Percentiles rank a stretch among this genome's conserved stretches.
Conservation (phyloP, 2,329 filamentous ascomycete genomes). For the Fusarium sp. region DNA sequence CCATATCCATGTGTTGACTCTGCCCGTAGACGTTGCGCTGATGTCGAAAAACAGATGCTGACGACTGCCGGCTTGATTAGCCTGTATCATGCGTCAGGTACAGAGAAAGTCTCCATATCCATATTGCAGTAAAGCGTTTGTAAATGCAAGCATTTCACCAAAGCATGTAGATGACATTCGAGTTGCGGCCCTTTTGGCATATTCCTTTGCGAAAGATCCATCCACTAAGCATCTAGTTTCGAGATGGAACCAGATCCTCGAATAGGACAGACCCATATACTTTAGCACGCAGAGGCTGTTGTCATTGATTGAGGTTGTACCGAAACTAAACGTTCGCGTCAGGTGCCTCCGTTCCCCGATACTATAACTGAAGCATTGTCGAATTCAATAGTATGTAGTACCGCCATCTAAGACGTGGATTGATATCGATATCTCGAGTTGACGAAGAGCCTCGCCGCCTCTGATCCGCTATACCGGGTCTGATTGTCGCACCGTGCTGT, state of each 20-base stretch:
- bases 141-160: not conserved
- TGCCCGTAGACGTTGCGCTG: not conserved
- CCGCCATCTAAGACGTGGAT: not conserved
- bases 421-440: constrained; percentile 8
- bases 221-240: constrained; percentile 12
- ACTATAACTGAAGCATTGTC: not conserved
- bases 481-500: constrained; percentile 45
- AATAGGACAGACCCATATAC: not conserved
- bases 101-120: not conserved
- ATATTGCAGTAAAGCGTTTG: not conserved
- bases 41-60: not conserved
- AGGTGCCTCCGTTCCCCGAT: not conserved
- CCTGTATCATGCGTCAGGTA: not conserved
- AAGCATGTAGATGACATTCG: not conserved
- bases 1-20: constrained; percentile 4
- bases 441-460: constrained; percentile 30
- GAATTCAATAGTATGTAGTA: not conserved
- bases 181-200: constrained; percentile 12
- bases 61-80: not conserved
- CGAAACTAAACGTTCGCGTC: constrained; percentile 1
- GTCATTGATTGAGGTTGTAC: not conserved
- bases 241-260: constrained; percentile 8
- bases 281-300: not conserved
- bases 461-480: constrained; percentile 44
- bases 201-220: constrained; percentile 4